Conservation (phyloP, 1,139 yeast genomes). For the Yamadazyma diospyri region DNA sequence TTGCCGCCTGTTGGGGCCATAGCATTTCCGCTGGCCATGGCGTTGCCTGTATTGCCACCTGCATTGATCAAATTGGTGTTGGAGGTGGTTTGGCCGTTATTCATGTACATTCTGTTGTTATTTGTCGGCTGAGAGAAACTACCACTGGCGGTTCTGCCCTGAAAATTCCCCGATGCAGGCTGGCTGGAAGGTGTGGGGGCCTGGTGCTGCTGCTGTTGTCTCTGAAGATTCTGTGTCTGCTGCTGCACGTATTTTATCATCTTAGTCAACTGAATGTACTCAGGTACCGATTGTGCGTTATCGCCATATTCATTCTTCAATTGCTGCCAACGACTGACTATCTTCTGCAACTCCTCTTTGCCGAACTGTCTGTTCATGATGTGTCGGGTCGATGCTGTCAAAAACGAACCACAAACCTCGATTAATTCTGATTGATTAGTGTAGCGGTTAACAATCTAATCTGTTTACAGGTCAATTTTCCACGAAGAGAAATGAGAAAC, state of each 20-base stretch:
- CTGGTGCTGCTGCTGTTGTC: conserved; percentile 17
- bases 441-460: no score
- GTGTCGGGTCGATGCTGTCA: no score
- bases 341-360: conserved; percentile 43
- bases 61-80: no score
- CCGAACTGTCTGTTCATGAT: conserved; percentile 29
- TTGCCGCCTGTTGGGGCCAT: no score
- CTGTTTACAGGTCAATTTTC: no score
- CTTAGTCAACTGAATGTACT: conserved; percentile 56
- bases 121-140: conserved; percentile 1
- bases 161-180: neutral
- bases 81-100: conserved; percentile 6
- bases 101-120: conserved; percentile 3
- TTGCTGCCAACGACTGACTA: conserved; percentile 58
- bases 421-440: neutral
- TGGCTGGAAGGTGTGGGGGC: conserved; percentile 1
- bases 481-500: no score
- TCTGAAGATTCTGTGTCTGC: conserved; percentile 17
- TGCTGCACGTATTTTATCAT: conserved; percentile 51
- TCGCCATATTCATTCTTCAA: conserved; percentile 62
- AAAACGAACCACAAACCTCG: no score
- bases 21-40: neutral
- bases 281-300: conserved; percentile 58
- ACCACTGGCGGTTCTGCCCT: neutral
- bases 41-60: neutral